Evolutionary conservation across 2,329 filamentous ascomycete genomes (phyloP).

Genomic region (Allantophomopsis cytisporea): DNA sequence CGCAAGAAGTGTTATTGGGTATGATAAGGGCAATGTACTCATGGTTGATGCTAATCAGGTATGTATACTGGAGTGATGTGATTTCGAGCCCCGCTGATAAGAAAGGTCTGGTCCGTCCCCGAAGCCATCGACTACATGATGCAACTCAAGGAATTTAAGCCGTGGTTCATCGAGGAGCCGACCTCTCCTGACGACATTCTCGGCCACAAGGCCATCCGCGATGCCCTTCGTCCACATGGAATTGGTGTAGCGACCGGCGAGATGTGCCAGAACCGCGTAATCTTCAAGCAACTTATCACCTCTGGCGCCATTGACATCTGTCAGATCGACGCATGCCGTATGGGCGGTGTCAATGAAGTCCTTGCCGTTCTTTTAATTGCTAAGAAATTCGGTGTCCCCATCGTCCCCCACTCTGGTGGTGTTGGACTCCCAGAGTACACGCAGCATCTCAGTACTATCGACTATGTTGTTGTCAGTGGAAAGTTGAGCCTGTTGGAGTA

Average conservation of each 20-base stretch:
- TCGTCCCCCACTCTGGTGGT: slow-evolving; percentile 81
- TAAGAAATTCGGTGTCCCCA: slow-evolving; percentile 48
- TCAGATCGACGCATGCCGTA: slow-evolving; percentile 77
- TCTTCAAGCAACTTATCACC: slow-evolving; percentile 81
- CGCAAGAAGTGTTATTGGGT: slow-evolving; percentile 66
- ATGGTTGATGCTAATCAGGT: slow-evolving; percentile 87
- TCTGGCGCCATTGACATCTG: slow-evolving; percentile 74
- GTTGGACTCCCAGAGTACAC: slow-evolving; percentile 86
- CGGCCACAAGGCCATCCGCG: slow-evolving; percentile 70
- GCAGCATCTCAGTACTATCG: slow-evolving; percentile 78
- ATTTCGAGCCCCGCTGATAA: background rate
- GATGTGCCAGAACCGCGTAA: slow-evolving; percentile 87
- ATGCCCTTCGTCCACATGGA: slow-evolving; percentile 57
- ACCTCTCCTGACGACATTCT: slow-evolving; percentile 79
- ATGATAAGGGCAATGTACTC: slow-evolving; percentile 67
- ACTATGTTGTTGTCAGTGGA: slow-evolving; percentile 74
- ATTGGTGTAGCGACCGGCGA: slow-evolving; percentile 83
- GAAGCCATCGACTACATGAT: slow-evolving; percentile 81
- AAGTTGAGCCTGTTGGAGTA: slow-evolving; percentile 74
- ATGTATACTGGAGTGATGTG: slow-evolving; percentile 5
- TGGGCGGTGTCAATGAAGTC: slow-evolving; percentile 82
- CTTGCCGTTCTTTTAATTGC: slow-evolving; percentile 58
- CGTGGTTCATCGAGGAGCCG: slow-evolving; percentile 89
- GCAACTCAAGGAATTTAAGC: slow-evolving; percentile 64
- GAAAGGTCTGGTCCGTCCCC: slow-evolving; percentile 64